Evolutionary conservation across 495 filamentous ascomycete genomes (phyloP).

Genomic region (Talaromyces trachyspermus): DNA sequence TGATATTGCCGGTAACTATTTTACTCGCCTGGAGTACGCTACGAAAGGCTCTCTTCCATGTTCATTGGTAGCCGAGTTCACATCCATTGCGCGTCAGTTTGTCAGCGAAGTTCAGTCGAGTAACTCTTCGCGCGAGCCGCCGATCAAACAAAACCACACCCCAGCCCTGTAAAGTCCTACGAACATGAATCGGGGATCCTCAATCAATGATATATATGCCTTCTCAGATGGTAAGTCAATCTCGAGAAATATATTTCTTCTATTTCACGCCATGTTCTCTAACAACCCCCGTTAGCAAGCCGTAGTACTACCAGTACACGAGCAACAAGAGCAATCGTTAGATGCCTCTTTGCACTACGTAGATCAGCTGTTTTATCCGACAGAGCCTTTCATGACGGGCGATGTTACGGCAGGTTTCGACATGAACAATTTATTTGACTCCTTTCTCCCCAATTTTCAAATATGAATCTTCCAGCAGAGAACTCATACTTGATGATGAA

Average conservation of each 20-base stretch:
- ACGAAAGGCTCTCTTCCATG: conserved; percentile 21
- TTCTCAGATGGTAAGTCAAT: background rate
- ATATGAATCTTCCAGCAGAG: background rate
- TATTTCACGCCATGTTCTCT: background rate
- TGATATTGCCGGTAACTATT: conserved; percentile 25
- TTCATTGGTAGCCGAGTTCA: conserved; percentile 24
- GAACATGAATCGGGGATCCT: background rate
- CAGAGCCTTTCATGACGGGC: conserved; percentile 3
- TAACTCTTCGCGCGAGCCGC: background rate
- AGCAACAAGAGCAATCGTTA: background rate
- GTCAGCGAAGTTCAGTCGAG: conserved; percentile 2
- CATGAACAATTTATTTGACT: conserved; percentile 5
- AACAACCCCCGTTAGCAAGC: background rate
- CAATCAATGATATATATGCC: background rate
- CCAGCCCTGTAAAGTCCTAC: background rate
- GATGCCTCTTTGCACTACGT: background rate
- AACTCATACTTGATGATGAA: no score
- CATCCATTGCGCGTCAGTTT: conserved; percentile 23
- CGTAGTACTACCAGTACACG: background rate
- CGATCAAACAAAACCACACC: background rate
- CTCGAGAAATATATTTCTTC: background rate
- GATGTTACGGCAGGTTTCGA: conserved; percentile 4
- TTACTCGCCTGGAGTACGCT: conserved; percentile 24
- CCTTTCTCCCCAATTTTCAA: conserved; percentile 3
- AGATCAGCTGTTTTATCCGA: conserved; percentile 7